These are phyloP conservation scores for Phytophthora capsici DNA, from an alignment of 352 stramenopile species.

Conservation along the genomic window DNA sequence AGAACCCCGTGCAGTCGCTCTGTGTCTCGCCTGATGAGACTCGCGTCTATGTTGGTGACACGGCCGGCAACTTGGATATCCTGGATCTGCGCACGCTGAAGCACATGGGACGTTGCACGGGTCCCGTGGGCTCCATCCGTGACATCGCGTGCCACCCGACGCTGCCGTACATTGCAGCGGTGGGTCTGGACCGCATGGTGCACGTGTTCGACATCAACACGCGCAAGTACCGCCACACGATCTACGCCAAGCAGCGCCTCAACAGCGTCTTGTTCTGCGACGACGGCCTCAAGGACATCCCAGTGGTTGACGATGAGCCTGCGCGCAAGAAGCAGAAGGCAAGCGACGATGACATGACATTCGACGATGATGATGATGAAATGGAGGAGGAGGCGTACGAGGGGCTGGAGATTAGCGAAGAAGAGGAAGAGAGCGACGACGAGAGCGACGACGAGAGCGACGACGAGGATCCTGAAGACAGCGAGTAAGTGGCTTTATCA, in stretches of 20 bases:
- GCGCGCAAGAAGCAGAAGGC: slow-evolving; percentile 61
- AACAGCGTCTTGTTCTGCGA: slow-evolving; percentile 92
- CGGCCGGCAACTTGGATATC: slow-evolving; percentile 88
- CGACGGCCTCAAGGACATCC: slow-evolving; percentile 77
- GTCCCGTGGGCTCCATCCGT: slow-evolving; percentile 90
- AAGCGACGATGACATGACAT: slow-evolving; percentile 44
- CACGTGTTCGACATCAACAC: slow-evolving; percentile 92
- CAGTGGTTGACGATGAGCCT: slow-evolving; percentile 36
- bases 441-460: slow-evolving; percentile 47
- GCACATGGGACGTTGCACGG: slow-evolving; percentile 88
- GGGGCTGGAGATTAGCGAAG: slow-evolving; percentile 77
- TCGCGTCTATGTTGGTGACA: slow-evolving; percentile 86
- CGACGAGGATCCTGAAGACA: slow-evolving; percentile 17
- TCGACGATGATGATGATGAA: slow-evolving; percentile 61
- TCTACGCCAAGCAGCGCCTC: slow-evolving; percentile 90
- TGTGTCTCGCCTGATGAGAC: slow-evolving; percentile 82
- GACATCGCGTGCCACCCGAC: slow-evolving; percentile 91
- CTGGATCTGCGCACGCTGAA: slow-evolving; percentile 91
- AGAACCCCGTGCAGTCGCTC: slow-evolving; percentile 76
- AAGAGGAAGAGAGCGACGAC: slow-evolving; percentile 40
- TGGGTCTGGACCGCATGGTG: slow-evolving; percentile 95
- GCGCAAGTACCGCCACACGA: slow-evolving; percentile 70
- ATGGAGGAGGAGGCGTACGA: slow-evolving; percentile 87
- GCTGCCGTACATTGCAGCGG: slow-evolving; percentile 88
- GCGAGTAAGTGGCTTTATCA: slow-evolving; percentile 10